These are phyloP conservation scores for Mycena kentingensis DNA, from an alignment of 768 basidiomycete species.

Conservation along the genomic window DNA sequence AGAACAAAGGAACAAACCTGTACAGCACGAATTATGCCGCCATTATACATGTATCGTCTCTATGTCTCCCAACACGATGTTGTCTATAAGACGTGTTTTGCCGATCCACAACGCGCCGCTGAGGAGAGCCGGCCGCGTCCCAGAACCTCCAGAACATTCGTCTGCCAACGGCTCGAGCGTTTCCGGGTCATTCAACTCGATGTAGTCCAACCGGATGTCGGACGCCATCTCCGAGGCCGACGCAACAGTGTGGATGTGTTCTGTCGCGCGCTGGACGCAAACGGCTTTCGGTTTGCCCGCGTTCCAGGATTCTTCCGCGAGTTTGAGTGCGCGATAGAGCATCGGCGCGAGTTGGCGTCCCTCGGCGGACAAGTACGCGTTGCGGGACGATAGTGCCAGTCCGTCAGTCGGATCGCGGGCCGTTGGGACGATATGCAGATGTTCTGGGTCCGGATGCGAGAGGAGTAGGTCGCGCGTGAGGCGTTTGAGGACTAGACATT, in stretches of 20 bases:
- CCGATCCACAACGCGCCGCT: slow-evolving; percentile 90
- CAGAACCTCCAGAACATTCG: slow-evolving; percentile 29
- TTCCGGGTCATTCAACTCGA: slow-evolving; percentile 83
- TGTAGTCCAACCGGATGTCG: slow-evolving; percentile 73
- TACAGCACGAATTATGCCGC: slow-evolving; percentile 4
- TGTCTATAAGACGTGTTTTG: slow-evolving; percentile 90
- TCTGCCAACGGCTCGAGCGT: slow-evolving; percentile 65
- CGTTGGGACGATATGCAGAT: slow-evolving; percentile 88
- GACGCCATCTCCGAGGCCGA: slow-evolving; percentile 41
- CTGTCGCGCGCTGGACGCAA: slow-evolving; percentile 46
- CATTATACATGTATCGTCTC: neutral
- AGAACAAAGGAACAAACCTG: neutral
- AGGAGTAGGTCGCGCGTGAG: slow-evolving; percentile 79
- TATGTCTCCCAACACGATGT: slow-evolving; percentile 70
- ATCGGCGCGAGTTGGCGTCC: slow-evolving; percentile 71
- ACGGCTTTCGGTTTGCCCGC: slow-evolving; percentile 50
- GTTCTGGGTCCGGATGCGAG: slow-evolving; percentile 69
- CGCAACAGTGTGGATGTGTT: slow-evolving; percentile 41
- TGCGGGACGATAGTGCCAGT: slow-evolving; percentile 90
- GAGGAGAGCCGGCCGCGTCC: slow-evolving; percentile 55
- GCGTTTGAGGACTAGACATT: slow-evolving; percentile 81
- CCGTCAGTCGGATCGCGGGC: slow-evolving; percentile 63
- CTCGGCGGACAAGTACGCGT: slow-evolving; percentile 69
- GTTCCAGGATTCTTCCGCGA: slow-evolving; percentile 58
- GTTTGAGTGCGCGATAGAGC: slow-evolving; percentile 68